phyloP scores from a whole-genome alignment of 1,284 basidiomycete species.

The Leccinum subatratum region DNA sequence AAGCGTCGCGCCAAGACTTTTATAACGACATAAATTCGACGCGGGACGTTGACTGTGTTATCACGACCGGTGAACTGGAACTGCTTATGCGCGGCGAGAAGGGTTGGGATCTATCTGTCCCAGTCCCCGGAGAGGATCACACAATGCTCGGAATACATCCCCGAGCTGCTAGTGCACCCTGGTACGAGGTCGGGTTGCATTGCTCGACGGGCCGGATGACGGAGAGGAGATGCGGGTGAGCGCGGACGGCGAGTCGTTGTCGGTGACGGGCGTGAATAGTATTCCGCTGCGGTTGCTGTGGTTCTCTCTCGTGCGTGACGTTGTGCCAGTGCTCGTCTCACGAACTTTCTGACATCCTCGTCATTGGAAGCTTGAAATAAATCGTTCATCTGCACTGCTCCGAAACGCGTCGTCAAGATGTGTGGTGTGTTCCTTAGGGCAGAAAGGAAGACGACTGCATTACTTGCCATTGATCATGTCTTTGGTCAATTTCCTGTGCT shows the following conservation, averaged over 20 bases:
- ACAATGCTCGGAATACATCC: slow-evolving; percentile 38
- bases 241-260: too few relatives aligned
- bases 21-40: slow-evolving; percentile 75
- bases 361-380: too few relatives aligned
- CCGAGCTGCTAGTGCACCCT: slow-evolving; percentile 72
- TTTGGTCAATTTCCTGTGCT: slow-evolving; percentile 19
- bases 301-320: too few relatives aligned
- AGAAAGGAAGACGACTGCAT: slow-evolving; percentile 10
- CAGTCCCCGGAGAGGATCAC: slow-evolving; percentile 46
- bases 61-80: slow-evolving; percentile 95
- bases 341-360: too few relatives aligned
- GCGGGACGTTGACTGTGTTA: slow-evolving; percentile 94
- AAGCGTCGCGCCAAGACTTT: slow-evolving; percentile 91
- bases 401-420: slow-evolving; percentile 1
- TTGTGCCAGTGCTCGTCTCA: too few relatives aligned
- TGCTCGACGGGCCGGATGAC: too few relatives aligned
- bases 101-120: slow-evolving; percentile 67
- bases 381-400: too few relatives aligned
- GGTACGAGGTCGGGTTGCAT: slow-evolving; percentile 79
- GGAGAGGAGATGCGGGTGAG: too few relatives aligned
- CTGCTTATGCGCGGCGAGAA: slow-evolving; percentile 79
- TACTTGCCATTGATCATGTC: slow-evolving; percentile 28
- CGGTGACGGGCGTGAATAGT: too few relatives aligned
- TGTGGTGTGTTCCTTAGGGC: slow-evolving; percentile 17
- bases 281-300: too few relatives aligned